Base-by-base conservation (phyloP, 73 alveolate species). In the Paramecium pentaurelia region DNA sequence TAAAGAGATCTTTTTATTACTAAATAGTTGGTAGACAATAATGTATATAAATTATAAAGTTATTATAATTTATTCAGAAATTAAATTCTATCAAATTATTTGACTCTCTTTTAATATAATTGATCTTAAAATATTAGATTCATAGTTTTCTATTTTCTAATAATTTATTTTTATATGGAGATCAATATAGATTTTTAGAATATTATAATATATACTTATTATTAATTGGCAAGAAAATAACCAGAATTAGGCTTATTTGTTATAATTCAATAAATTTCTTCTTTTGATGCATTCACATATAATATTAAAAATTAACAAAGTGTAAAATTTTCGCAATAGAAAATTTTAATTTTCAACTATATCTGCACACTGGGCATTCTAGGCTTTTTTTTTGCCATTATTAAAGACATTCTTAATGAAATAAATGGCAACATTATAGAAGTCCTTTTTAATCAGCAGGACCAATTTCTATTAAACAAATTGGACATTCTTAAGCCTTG, bases 361-460 rank as follows among this genome's bases (percentile, higher is more conserved):
- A 64, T 64, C 84, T 64, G 84, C 84, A 64, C 8, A 64, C 84
- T 34, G 84, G 84, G 49, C 84, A 64, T 64, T 64, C 84, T 18
- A 25, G 4, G 12, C 84, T 64, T 64, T 64, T 64, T 64, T 64
- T 32, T 64, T 64, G 84, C 84, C 84, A 64, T 25, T 64, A 27
- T 11, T 28, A 2, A 4, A 64, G 84, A 34, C 84, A 64, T 6
- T 18, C 49, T 28, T 64, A 28, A 64, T 64, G 84, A 18, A 64
- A 64, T 64, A 64, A 28, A 64, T 64, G 84, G 30, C 84, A 64
- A 34, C 84, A 64, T 64, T 64, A 14, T 14, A 64, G 12, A 28
- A 64, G 11, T 64, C 84, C 84, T 34, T 64, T 64, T 34, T 64
- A 32, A 64, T 64, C 84, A 6, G 12, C 47, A 11, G 84, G 84